Evolutionary conservation across 129 eudicot genomes (phyloP).

Genomic region (Saussurea involucrata): DNA sequence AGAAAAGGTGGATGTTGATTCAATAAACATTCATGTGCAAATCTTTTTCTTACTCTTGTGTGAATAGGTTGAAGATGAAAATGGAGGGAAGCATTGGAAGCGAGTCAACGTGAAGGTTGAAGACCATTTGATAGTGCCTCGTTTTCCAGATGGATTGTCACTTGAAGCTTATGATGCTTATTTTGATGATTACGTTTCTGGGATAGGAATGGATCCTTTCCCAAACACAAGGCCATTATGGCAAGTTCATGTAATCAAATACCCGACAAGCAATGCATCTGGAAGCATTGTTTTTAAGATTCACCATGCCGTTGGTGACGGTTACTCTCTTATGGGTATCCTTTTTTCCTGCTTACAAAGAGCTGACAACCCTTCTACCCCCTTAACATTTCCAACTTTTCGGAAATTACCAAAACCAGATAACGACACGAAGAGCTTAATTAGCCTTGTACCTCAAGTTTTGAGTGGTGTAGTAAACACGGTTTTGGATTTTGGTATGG

Average conservation of each 20-base stretch:
- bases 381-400: conserved; percentile 38
- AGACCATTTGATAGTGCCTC: conserved; percentile 32
- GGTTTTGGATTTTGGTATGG: conserved; percentile 25
- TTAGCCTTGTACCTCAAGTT: conserved; percentile 22
- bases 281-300: conserved; percentile 39
- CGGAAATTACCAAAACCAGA: neutral
- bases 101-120: conserved; percentile 33
- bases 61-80: conserved; percentile 30
- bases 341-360: conserved; percentile 41
- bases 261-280: conserved; percentile 40
- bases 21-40: neutral
- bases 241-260: conserved; percentile 38
- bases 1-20: no score
- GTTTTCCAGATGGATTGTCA: conserved; percentile 19
- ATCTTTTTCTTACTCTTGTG: neutral
- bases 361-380: conserved; percentile 41
- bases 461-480: conserved; percentile 18
- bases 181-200: conserved; percentile 24
- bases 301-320: conserved; percentile 53
- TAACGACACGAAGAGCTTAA: neutral
- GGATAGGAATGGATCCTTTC: conserved; percentile 21
- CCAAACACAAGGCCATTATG: conserved; percentile 30
- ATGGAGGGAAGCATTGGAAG: conserved; percentile 39
- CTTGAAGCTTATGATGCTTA: conserved; percentile 16
- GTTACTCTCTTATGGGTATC: conserved; percentile 43